Evolutionary conservation across 2,329 filamentous ascomycete species (phyloP), one percentile per base, ranked within the genome.

Genomic region (Aspergillus novoparasiticus): DNA sequence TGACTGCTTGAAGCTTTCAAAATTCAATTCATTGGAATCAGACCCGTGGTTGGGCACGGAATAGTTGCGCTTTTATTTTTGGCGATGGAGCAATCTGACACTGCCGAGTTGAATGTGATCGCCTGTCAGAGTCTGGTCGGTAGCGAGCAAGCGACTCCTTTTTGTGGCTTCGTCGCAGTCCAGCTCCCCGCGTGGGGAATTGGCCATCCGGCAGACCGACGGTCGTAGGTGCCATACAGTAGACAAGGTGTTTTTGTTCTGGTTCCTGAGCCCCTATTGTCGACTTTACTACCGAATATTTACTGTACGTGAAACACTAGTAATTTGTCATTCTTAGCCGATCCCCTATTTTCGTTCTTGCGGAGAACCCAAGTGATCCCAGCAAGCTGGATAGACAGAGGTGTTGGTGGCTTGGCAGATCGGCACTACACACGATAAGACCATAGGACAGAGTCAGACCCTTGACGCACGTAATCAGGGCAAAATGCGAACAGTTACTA

Each of bases 311-410:
- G 58, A 59, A 59, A 59, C 48, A 41, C 45, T 26, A 41, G 19
- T 46, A n/a, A 59, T 59, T 59, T 59, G 58, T 59, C 58, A 59
- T 30, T 32, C 23, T 28, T 39, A 28, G 58, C 32, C 26, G 32
- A 59, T 59, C 48, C 23, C 48, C 48, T 59, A 54, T 59, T 59
- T 59, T 54, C 26, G 57, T 28, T 26, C 43, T 6, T 58, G 45
- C n/a, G 34, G 58, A 41, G 34, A 54, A 39, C 32, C 36, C 36
- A 36, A 30, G 4, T 26, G 28, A 59, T 28, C 57, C 57, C 58
- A 41, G 48, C 58, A 41, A 59, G 39, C 28, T n/a, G 58, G 58
- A 21, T 53, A 59, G 23, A 26, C 19, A 41, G 46, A 50, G 48
- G 34, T 16, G 34, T 53, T 19, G 6, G 51, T 39, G 51, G n/a